Evolutionary conservation across 768 basidiomycete genomes (phyloP).

Genomic region (Russula olivacea): DNA sequence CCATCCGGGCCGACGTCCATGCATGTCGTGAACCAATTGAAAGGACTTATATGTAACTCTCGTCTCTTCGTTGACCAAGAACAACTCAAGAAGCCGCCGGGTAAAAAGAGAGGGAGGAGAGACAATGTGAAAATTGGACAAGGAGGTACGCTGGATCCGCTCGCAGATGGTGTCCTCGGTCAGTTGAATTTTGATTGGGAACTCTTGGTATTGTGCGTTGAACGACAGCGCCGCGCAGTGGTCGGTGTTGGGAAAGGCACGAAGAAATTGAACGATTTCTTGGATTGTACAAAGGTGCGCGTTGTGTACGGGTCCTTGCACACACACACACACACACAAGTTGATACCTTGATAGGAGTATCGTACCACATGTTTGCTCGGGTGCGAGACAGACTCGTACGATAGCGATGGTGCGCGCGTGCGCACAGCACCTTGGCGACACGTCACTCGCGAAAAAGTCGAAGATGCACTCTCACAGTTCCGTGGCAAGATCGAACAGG

Average conservation of each 20-base stretch:
- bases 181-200: slow-evolving; percentile 25
- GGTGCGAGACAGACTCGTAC: slow-evolving; percentile 92
- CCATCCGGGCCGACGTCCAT: slow-evolving; percentile 93
- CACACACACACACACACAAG: not conserved
- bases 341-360: slow-evolving; percentile 63
- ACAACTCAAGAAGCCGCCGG: slow-evolving; percentile 48
- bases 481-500: slow-evolving; percentile 81
- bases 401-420: slow-evolving; percentile 86
- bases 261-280: slow-evolving; percentile 74
- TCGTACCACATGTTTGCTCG: slow-evolving; percentile 81
- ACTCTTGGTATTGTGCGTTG: slow-evolving; percentile 7
- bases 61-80: slow-evolving; percentile 64
- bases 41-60: slow-evolving; percentile 71
- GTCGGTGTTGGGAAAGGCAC: slow-evolving; percentile 87
- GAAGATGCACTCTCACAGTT: slow-evolving; percentile 66
- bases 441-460: slow-evolving; percentile 74
- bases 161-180: slow-evolving; percentile 95
- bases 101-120: slow-evolving; percentile 39
- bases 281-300: slow-evolving; percentile 83
- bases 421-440: slow-evolving; percentile 69
- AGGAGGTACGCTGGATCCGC: slow-evolving; percentile 92
- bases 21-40: slow-evolving; percentile 80
- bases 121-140: slow-evolving; percentile 78
- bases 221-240: slow-evolving; percentile 43
- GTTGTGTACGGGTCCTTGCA: not conserved